Conservation (phyloP, 257 asterid genomes). For the Nicotiana attenuata region DNA sequence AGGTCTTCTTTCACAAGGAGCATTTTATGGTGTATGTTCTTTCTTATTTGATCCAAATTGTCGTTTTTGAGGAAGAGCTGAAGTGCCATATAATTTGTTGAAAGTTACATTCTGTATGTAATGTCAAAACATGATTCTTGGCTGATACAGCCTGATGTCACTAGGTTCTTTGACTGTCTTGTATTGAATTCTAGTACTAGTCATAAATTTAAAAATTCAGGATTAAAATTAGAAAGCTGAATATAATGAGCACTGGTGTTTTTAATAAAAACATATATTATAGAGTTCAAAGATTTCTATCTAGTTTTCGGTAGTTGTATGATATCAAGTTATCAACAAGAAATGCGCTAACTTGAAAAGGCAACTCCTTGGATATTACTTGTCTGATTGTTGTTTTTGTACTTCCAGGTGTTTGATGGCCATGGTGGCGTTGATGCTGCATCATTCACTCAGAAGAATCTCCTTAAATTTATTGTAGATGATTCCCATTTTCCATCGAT, state of each 20-base stretch:
- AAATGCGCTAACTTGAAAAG: not conserved
- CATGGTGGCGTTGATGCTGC: slow-evolving; percentile 89
- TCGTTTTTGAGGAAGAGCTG: not conserved
- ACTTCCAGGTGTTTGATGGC: slow-evolving; percentile 78
- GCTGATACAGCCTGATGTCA: not conserved
- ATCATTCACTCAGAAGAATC: slow-evolving; percentile 57
- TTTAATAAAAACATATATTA: not conserved
- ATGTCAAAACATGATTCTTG: not conserved
- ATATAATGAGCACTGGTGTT: not conserved
- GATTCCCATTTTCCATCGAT: slow-evolving; percentile 66
- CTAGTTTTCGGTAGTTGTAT: not conserved
- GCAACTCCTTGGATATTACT: not conserved
- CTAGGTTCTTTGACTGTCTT: not conserved
- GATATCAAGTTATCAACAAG: not conserved
- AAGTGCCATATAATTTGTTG: not conserved
- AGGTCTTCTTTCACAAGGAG: slow-evolving; percentile 50
- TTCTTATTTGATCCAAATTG: slow-evolving; percentile 12
- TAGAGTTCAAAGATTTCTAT: not conserved
- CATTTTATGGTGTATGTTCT: slow-evolving; percentile 78
- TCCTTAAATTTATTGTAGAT: slow-evolving; percentile 57
- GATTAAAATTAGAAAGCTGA: not conserved
- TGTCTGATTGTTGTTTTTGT: not conserved
- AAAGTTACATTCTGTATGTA: not conserved
- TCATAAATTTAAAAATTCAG: not conserved
- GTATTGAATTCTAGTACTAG: slow-evolving; percentile 7